Base-by-base conservation (phyloP, 768 basidiomycete species). In the Suillus sp. region DNA sequence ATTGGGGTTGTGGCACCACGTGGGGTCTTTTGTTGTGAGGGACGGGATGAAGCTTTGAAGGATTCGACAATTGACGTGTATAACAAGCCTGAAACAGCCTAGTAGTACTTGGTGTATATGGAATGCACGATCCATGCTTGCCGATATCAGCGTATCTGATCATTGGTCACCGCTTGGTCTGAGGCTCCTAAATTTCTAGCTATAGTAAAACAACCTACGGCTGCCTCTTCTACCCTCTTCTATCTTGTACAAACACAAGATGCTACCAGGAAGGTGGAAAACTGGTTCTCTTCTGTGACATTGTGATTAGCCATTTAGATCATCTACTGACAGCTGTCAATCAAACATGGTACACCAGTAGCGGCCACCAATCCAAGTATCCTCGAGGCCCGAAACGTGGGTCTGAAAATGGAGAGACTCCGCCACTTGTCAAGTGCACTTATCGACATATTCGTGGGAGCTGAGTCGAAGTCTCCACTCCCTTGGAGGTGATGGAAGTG, bases 301-400 rank as follows among this genome's bases (percentile, higher is more conserved):
- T 32, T 30, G 27, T 51, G 50, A 54, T 34, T 35, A n/a, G 53
- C 34, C 14, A 16, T 32, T n/a, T 9, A 34, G 10, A 53, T 53
- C 27, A n/a, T 53, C 53, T 11, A 54, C 34, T 55, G 54, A 35
- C 34, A 35, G 34, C 34, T 55, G 54, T n/a, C 51, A 53, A 32
- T 53, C 50, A 32, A 53, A 53, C 20, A 30, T 30, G 27, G 25
- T 27, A 9, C 8, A 32, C 20, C n/a, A n/a, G 51, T 20, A 30
- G 51, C 30, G 5, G 10, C 51, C 11, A 16, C 7, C 7, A 14
- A 22, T 35, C n/a, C 53, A 54, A 54, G 32, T 54, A 54, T 54
- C 32, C 34, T 55, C 34, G 54, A 55, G 54, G 54, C 35, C n/a
- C 14, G 54, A 35, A 55, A 3, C 54, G 37, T 13, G 54, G 13